These are phyloP conservation scores for Athelia sp. DNA, from an alignment of 1,284 basidiomycete species.

Conservation along the genomic window DNA sequence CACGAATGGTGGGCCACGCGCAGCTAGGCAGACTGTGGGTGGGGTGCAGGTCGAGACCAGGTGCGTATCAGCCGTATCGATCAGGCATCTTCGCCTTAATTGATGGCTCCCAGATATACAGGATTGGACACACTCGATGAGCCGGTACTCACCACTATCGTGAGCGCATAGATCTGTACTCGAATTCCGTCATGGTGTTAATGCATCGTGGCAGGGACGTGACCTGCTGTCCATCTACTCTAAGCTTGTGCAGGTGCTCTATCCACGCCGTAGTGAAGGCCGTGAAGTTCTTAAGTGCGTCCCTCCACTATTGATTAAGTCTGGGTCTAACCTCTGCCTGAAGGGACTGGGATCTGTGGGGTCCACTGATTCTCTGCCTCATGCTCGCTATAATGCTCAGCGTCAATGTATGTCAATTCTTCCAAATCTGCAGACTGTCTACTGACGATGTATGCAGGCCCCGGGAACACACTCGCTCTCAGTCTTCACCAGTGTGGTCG, in stretches of 20 bases:
- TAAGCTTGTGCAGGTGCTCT: conserved; percentile 90
- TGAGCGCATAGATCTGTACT: conserved; percentile 36
- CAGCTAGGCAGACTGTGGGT: conserved; percentile 61
- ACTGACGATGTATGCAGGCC: conserved; percentile 49
- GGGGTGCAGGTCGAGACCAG: conserved; percentile 87
- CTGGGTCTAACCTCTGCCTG: conserved; percentile 5
- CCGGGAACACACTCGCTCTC: conserved; percentile 79
- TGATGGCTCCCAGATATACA: conserved; percentile 49
- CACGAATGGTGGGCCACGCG: conserved; percentile 29
- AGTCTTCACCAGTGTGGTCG: conserved; percentile 89
- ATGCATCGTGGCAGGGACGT: conserved; percentile 71
- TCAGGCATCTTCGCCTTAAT: too few relatives aligned
- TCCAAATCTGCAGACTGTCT: too few relatives aligned
- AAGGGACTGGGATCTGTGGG: conserved; percentile 97
- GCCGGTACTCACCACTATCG: conserved; percentile 84
- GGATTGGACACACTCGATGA: conserved; percentile 88
- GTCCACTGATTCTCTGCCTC: conserved; percentile 84
- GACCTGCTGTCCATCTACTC: conserved; percentile 87
- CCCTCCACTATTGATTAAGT: too few relatives aligned
- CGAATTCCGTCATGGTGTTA: neutral
- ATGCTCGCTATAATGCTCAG: conserved; percentile 84
- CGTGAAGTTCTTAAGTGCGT: conserved; percentile 67
- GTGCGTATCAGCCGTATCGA: conserved; percentile 32
- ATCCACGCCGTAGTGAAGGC: conserved; percentile 73
- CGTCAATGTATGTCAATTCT: conserved; percentile 61